Evolutionary conservation across 345 rosid genomes (phyloP), one percentile per base, ranked within the genome.

Genomic region (Populus ilicifolia): DNA sequence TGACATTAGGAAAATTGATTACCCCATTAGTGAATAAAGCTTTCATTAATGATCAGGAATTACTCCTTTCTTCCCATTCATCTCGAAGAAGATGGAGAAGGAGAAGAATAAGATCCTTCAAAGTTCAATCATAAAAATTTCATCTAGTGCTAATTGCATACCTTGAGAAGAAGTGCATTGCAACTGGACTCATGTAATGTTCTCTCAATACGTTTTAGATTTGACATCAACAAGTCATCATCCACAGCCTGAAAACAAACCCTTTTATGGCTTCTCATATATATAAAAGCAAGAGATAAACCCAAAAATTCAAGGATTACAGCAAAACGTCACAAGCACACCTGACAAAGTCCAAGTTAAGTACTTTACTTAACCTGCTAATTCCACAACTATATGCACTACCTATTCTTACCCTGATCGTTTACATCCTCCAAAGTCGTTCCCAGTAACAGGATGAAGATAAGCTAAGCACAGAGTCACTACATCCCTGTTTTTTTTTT

Each of bases 81-180:
- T 54, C 61, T 25, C 39, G 39, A 36, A 36, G 39, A 36, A 36
- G 39, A 36, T 36, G 6, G 39, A 5, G 39, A 36, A 5, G 39
- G 39, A 36, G 39, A 36, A 36, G 39, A 36, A 36, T 36, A 36
- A 36, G 39, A 36, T 6, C 39, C 39, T 36, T 36, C 39, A 5
- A 36, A 6, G 39, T 36, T 33, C 35, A 35, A 33, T 35, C n/a
- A n/a, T 36, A 36, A 54, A 18, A 39, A 46, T 33, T 41, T 73
- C 68, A 79, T 35, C 68, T 56, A 69, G 76, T 41, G n/a, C 66
- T 63, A 72, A 68, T 75, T 21, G 56, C 72, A 41, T 81, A 96
- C 99, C 96, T 96, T 96, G 80, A 93, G 97, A 85, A 93, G 93
- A 87, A 96, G 91, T 80, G 95, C 88, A 81, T 93, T 93, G 83